Evolutionary conservation across 257 asterid genomes (phyloP).

Genomic region (Fraxinus cuspidata): DNA sequence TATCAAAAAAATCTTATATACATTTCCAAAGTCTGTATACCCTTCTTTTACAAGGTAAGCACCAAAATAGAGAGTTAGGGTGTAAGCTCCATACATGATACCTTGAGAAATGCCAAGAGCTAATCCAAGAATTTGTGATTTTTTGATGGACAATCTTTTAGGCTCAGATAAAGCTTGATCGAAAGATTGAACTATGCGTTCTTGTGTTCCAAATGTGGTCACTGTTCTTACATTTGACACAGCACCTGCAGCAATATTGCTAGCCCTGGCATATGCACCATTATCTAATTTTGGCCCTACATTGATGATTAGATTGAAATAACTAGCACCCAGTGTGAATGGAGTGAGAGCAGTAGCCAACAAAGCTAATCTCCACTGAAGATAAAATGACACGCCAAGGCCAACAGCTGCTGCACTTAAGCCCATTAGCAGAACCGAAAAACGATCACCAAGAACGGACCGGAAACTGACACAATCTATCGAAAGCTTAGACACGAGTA

Average conservation of each 20-base stretch:
- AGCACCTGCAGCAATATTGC: conserved; percentile 79
- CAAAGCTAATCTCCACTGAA: conserved; percentile 67
- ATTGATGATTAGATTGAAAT: conserved; percentile 66
- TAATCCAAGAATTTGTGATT: conserved; percentile 67
- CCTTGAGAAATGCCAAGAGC: conserved; percentile 76
- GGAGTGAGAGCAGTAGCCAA: conserved; percentile 76
- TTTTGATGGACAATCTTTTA: conserved; percentile 46
- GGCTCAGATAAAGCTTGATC: conserved; percentile 66
- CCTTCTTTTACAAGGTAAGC: conserved; percentile 62
- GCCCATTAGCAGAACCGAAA: conserved; percentile 77
- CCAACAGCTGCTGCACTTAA: conserved; percentile 79
- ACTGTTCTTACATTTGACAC: conserved; percentile 82
- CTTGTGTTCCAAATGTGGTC: conserved; percentile 75
- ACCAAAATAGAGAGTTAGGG: conserved; percentile 66
- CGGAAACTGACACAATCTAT: conserved; percentile 58
- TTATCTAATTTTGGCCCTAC: conserved; percentile 75
- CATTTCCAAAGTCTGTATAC: conserved; percentile 56
- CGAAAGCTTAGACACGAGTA: conserved; percentile 72
- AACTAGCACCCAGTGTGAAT: conserved; percentile 79
- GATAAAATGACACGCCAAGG: conserved; percentile 58
- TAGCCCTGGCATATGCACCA: conserved; percentile 61
- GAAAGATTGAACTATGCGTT: conserved; percentile 57
- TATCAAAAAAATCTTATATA: conserved; percentile 78
- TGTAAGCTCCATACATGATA: conserved; percentile 84
- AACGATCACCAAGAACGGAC: conserved; percentile 72